Percentiles rank a stretch among this genome's conserved stretches.
Evolutionary conservation across 345 rosid genomes (phyloP).

Genomic region (Euclidium syriacum): DNA sequence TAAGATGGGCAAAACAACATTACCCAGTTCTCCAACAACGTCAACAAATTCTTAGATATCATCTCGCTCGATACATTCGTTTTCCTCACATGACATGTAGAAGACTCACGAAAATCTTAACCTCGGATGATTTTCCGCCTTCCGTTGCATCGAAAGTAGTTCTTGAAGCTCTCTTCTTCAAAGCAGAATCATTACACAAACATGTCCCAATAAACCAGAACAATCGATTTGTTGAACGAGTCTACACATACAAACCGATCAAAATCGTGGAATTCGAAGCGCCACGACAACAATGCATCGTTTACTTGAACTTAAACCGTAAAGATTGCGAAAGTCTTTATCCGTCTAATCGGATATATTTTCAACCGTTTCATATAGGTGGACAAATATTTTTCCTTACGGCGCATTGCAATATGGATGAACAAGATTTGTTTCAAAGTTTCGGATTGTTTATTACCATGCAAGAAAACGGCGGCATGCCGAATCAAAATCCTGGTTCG

Average conservation of each 20-base stretch:
- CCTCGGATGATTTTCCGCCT: constrained; percentile 58
- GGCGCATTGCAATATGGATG: constrained; percentile 69
- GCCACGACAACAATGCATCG: constrained; percentile 65
- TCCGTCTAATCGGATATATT: constrained; percentile 54
- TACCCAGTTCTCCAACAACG: constrained; percentile 64
- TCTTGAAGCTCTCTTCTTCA: constrained; percentile 74
- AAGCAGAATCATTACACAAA: constrained; percentile 56
- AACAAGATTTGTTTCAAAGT: constrained; percentile 45
- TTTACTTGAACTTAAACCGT: constrained; percentile 67
- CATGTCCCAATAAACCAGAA: constrained; percentile 18
- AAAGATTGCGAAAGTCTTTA: constrained; percentile 54
- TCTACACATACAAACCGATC: constrained; percentile 66
- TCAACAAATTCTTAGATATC: constrained; percentile 45
- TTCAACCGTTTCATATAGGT: constrained; percentile 68
- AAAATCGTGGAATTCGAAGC: constrained; percentile 69
- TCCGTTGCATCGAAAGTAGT: constrained; percentile 56
- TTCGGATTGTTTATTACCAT: constrained; percentile 72
- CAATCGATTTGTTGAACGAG: constrained; percentile 60
- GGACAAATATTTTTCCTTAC: constrained; percentile 66
- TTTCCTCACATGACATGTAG: constrained; percentile 75
- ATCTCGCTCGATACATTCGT: constrained; percentile 58
- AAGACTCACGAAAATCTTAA: constrained; percentile 62
- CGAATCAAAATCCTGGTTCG: no score
- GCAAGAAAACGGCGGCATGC: constrained; percentile 76
- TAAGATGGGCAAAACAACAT: constrained; percentile 67